Evolutionary conservation across 768 basidiomycete species (phyloP).

Genomic region (Lactifluus hygrophoroides): DNA sequence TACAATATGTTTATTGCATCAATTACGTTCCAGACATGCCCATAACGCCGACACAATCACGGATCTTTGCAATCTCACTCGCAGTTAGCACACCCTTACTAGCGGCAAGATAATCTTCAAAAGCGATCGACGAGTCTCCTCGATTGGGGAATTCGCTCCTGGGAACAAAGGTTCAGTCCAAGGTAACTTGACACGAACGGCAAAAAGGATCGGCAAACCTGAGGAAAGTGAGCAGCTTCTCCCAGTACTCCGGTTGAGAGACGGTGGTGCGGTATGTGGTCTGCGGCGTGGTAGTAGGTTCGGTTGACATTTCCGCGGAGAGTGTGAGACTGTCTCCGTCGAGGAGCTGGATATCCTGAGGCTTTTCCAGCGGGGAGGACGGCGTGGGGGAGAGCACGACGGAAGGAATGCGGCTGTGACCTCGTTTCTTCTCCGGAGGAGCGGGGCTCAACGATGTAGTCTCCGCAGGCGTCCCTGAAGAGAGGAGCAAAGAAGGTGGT

Average conservation of each 20-base stretch:
- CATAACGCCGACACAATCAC: conserved; percentile 77
- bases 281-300: conserved; percentile 26
- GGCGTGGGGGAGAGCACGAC: conserved; percentile 75
- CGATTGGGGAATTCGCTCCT: conserved; percentile 57
- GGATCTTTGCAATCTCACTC: conserved; percentile 84
- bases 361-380: conserved; percentile 37
- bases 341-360: conserved; percentile 56
- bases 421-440: conserved; percentile 27
- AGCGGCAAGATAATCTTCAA: conserved; percentile 80
- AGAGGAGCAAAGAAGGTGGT: conserved; percentile 20
- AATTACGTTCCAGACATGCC: conserved; percentile 80
- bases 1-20: not conserved
- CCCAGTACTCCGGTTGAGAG: conserved; percentile 78
- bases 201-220: conserved; percentile 32
- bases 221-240: conserved; percentile 54
- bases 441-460: conserved; percentile 6
- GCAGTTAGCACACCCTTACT: conserved; percentile 75
- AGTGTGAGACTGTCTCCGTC: conserved; percentile 50
- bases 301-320: conserved; percentile 26
- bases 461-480: conserved; percentile 5
- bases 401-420: conserved; percentile 64
- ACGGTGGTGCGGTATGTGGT: conserved; percentile 53
- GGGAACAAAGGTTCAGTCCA: not conserved
- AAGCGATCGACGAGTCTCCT: conserved; percentile 60
- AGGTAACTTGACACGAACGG: too few relatives aligned